Conservation (phyloP, 768 basidiomycete genomes). For the Naganishia friedmannii region DNA sequence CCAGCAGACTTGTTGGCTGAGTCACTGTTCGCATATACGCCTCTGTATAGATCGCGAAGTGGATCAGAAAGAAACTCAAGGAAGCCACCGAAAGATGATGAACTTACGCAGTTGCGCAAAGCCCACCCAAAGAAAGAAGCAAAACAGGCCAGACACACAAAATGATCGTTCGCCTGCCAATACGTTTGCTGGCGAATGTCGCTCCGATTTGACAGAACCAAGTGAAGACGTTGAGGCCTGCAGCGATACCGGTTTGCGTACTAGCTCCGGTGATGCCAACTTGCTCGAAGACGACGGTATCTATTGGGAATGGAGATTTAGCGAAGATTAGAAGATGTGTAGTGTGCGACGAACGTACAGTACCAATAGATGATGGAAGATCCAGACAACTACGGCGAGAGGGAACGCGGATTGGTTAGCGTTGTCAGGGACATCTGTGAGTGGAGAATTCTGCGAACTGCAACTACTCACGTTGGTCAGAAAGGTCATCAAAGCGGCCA, state of each 20-base stretch:
- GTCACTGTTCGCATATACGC: conserved; percentile 42
- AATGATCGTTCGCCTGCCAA: conserved; percentile 48
- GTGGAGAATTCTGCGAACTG: too few relatives aligned
- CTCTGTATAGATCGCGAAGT: conserved; percentile 30
- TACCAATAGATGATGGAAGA: conserved; percentile 53
- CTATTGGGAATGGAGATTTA: not conserved
- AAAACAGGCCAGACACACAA: conserved; percentile 51
- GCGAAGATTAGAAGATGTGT: not conserved
- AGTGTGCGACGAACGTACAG: conserved; percentile 31
- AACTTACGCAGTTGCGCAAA: conserved; percentile 43
- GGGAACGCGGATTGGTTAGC: conserved; percentile 26
- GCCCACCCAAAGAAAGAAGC: conserved; percentile 43
- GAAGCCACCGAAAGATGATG: conserved; percentile 2
- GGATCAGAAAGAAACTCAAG: not conserved
- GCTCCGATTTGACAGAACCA: conserved; percentile 50
- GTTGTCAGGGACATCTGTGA: not conserved
- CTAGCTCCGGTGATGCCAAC: conserved; percentile 52
- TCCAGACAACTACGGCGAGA: conserved; percentile 31
- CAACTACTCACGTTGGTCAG: conserved; percentile 40
- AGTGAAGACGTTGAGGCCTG: conserved; percentile 50
- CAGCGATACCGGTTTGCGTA: conserved; percentile 53
- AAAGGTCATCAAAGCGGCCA: conserved; percentile 51
- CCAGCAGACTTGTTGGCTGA: conserved; percentile 38
- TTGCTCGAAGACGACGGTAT: conserved; percentile 44
- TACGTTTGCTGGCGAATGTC: conserved; percentile 43